These are phyloP conservation scores for Annulohypoxylon stygium DNA, from an alignment of 495 filamentous ascomycete species.

Conservation along the genomic window DNA sequence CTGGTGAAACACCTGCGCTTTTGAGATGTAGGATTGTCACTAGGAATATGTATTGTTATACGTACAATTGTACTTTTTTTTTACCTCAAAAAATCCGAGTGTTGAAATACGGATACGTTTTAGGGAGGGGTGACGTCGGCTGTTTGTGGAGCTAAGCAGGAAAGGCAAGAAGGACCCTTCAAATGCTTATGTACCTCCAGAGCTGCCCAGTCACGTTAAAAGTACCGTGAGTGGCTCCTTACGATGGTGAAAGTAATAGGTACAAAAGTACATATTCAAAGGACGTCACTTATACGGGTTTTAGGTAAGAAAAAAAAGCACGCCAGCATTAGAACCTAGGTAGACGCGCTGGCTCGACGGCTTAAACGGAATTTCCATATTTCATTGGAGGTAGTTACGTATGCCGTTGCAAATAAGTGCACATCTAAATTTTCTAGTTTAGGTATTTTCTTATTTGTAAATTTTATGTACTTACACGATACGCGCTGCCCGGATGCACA, in stretches of 20 bases:
- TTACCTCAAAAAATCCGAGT: constrained; percentile 13
- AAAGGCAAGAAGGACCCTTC: constrained; percentile 12
- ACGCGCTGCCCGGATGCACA: not conserved
- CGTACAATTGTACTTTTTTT: constrained; percentile 8
- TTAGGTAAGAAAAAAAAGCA: constrained; percentile 13
- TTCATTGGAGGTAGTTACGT: constrained; percentile 25
- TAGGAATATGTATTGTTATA: constrained; percentile 14
- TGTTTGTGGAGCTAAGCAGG: constrained; percentile 27
- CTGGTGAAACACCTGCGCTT: constrained; percentile 11
- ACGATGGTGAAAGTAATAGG: not conserved
- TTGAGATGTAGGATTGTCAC: constrained; percentile 30
- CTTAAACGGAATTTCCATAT: constrained; percentile 15
- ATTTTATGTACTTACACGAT: not conserved
- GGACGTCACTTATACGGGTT: constrained; percentile 18
- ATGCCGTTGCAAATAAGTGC: constrained; percentile 23
- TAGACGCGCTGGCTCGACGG: not conserved
- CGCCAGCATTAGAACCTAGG: not conserved
- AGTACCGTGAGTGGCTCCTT: not conserved
- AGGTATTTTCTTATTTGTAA: not conserved
- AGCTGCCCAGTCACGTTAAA: too few relatives aligned
- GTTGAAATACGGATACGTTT: constrained; percentile 22
- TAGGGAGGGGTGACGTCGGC: constrained; percentile 43
- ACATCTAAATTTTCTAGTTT: not conserved
- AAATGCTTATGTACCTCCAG: constrained; percentile 11
- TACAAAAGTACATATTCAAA: not conserved